Conservation (phyloP, 257 asterid genomes). For the Pogostemon cablin region DNA sequence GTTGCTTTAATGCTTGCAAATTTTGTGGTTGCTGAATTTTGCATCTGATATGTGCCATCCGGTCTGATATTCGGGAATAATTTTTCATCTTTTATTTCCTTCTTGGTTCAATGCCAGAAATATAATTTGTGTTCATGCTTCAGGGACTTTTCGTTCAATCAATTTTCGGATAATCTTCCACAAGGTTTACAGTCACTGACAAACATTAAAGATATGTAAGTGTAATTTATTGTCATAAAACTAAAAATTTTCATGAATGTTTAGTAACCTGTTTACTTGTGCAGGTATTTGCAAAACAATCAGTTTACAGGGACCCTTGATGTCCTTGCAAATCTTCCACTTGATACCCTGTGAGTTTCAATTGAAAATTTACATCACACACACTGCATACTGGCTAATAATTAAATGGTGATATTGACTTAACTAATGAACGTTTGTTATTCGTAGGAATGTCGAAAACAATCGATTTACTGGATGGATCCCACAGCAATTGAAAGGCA, state of each 20-base stretch:
- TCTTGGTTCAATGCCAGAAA: slow-evolving; percentile 6
- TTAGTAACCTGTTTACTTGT: slow-evolving; percentile 31
- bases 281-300: slow-evolving; percentile 91
- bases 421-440: not conserved
- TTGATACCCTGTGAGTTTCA: slow-evolving; percentile 67
- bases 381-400: slow-evolving; percentile 1
- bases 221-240: not conserved
- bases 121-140: slow-evolving; percentile 33
- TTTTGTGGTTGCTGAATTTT: slow-evolving; percentile 21
- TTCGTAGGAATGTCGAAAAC: slow-evolving; percentile 77
- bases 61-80: not conserved
- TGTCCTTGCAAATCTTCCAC: slow-evolving; percentile 88
- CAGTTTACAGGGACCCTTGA: slow-evolving; percentile 90
- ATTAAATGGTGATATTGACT: slow-evolving; percentile 3
- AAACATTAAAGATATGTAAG: slow-evolving; percentile 72
- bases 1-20: slow-evolving; percentile 18
- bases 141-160: slow-evolving; percentile 88
- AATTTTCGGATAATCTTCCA: slow-evolving; percentile 79
- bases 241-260: not conserved
- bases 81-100: slow-evolving; percentile 17
- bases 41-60: not conserved
- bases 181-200: slow-evolving; percentile 62
- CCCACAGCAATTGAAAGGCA: slow-evolving; percentile 71
- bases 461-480: slow-evolving; percentile 91
- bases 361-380: not conserved